A percentile compares a stretch with the other conserved stretches of the same genome.
Evolutionary conservation across 1,284 basidiomycete genomes (phyloP).

Genomic region (Puccinia polysora): DNA sequence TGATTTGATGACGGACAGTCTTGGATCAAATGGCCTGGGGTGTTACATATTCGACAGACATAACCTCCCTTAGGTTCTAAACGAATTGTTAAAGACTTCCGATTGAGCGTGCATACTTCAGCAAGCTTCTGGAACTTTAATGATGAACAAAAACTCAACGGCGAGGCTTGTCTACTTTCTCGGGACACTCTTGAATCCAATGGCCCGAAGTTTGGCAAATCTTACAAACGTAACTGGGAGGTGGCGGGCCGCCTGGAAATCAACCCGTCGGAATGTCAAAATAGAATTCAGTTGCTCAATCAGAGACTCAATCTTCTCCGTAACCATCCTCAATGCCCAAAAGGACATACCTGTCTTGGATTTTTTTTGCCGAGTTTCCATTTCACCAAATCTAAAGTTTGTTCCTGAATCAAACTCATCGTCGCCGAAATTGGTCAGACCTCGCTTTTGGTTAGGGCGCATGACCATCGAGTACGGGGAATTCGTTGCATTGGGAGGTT

Average conservation of each 20-base stretch:
- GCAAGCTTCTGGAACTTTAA: neutral
- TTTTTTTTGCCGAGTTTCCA: slow-evolving; percentile 36
- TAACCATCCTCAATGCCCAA: neutral
- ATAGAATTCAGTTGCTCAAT: too few relatives aligned
- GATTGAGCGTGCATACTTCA: too few relatives aligned
- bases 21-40: slow-evolving; percentile 72
- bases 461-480: slow-evolving; percentile 60
- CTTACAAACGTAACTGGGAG: slow-evolving; percentile 77
- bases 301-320: neutral
- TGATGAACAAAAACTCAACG: slow-evolving; percentile 39
- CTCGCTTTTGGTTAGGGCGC: slow-evolving; percentile 25
- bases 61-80: slow-evolving; percentile 70
- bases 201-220: slow-evolving; percentile 63
- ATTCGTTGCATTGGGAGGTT: slow-evolving; percentile 65
- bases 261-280: neutral
- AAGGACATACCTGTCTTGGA: slow-evolving; percentile 10
- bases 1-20: slow-evolving; percentile 70
- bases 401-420: slow-evolving; percentile 30
- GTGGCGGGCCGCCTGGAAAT: slow-evolving; percentile 48
- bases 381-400: slow-evolving; percentile 38
- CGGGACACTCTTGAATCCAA: slow-evolving; percentile 47
- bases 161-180: slow-evolving; percentile 44
- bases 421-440: neutral
- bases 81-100: slow-evolving; percentile 19
- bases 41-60: slow-evolving; percentile 79